phyloP scores from a whole-genome alignment of 2,329 filamentous ascomycete species.

The Chrysosporium keratinophilum region DNA sequence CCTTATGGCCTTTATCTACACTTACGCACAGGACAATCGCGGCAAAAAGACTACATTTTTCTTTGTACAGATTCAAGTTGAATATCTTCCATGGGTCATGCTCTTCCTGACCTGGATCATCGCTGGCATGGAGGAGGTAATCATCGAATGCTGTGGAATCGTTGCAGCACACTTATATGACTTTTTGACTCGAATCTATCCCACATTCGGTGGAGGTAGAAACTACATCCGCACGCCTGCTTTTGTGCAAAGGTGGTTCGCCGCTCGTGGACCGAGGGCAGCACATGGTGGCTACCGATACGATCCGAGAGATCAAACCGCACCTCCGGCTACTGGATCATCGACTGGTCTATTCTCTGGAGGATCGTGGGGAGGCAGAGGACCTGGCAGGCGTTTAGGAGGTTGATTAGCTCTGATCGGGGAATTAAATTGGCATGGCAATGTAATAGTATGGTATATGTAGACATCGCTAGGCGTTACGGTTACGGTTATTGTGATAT shows the following conservation, averaged over 20 bases:
- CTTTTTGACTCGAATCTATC: conserved; percentile 79
- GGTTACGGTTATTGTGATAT: neutral
- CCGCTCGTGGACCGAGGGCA: neutral
- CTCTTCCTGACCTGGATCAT: conserved; percentile 64
- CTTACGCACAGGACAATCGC: conserved; percentile 73
- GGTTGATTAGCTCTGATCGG: conserved; percentile 21
- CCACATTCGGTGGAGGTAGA: conserved; percentile 71
- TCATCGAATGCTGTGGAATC: conserved; percentile 65
- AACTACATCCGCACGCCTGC: conserved; percentile 66
- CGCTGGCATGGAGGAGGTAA: conserved; percentile 46
- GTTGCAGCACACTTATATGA: conserved; percentile 82
- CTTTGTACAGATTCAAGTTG: conserved; percentile 72
- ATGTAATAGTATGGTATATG: neutral
- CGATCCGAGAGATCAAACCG: conserved; percentile 49
- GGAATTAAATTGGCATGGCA: neutral
- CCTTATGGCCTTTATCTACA: conserved; percentile 72
- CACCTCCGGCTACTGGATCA: conserved; percentile 1
- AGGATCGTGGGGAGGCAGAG: conserved; percentile 31
- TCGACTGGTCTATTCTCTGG: conserved; percentile 24
- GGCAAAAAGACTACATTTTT: conserved; percentile 67
- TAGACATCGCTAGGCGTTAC: neutral
- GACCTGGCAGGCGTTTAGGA: conserved; percentile 34
- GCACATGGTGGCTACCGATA: conserved; percentile 45
- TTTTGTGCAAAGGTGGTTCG: conserved; percentile 59
- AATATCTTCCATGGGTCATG: conserved; percentile 71